Evolutionary conservation across 768 basidiomycete genomes (phyloP).

Genomic region (Hericium erinaceus): DNA sequence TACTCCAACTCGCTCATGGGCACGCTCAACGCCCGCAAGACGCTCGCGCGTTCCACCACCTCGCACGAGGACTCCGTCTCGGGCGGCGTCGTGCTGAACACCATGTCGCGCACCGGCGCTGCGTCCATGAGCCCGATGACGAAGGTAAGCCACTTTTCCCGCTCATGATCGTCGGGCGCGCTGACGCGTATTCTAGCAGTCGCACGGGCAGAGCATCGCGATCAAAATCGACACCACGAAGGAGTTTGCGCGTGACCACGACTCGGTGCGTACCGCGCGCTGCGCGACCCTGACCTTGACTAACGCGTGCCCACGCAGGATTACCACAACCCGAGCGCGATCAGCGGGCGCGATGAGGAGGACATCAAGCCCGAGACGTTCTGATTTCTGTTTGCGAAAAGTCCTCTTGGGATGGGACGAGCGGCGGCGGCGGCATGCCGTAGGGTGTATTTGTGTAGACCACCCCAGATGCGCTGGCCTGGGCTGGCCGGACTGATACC

Average conservation of each 20-base stretch:
- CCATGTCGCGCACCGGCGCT: not conserved
- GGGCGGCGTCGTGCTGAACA: not conserved
- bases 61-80: not conserved
- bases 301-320: not conserved
- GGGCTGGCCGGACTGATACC: too few species aligned
- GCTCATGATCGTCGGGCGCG: not conserved
- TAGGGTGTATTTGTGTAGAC: too few species aligned
- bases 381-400: too few species aligned
- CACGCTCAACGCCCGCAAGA: not conserved
- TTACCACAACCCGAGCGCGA: not conserved
- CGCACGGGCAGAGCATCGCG: not conserved
- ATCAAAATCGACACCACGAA: not conserved
- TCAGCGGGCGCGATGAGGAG: not conserved
- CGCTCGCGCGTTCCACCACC: not conserved
- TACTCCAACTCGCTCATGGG: not conserved
- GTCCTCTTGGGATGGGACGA: too few species aligned
- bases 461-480: too few species aligned
- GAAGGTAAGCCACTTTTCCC: not conserved
- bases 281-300: not conserved
- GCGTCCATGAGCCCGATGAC: not conserved
- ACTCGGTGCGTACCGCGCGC: not conserved
- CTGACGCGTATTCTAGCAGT: not conserved
- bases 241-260: not conserved
- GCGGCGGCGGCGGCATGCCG: too few species aligned
- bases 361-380: not conserved